Conservation (phyloP, 2,329 filamentous ascomycete species). For the Ceratocystis variospora region DNA sequence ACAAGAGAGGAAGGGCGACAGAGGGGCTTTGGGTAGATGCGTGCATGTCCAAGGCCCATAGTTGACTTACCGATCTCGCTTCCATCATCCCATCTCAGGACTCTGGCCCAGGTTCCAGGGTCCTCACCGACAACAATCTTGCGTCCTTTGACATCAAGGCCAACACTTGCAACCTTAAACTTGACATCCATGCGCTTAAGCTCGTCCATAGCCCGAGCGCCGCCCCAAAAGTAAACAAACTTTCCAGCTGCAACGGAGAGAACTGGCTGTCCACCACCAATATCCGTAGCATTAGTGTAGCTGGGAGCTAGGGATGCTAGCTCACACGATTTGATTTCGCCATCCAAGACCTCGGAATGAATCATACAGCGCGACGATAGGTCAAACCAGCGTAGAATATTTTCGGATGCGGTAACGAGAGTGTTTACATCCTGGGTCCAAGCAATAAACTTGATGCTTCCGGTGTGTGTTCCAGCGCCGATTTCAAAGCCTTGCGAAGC, state of each 20-base stretch:
- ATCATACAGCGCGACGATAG: constrained; percentile 62
- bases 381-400: constrained; percentile 90
- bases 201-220: constrained; percentile 50
- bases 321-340: constrained; percentile 83
- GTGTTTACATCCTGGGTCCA: constrained; percentile 85
- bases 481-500: constrained; percentile 68
- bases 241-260: constrained; percentile 90
- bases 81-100: constrained; percentile 77
- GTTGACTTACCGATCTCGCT: constrained; percentile 53
- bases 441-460: constrained; percentile 89
- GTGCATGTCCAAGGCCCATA: not conserved
- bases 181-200: constrained; percentile 69
- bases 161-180: constrained; percentile 83
- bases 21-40: not conserved
- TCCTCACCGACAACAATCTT: constrained; percentile 84
- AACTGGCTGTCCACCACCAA: constrained; percentile 55
- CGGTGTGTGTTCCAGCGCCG: constrained; percentile 66
- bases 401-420: constrained; percentile 82
- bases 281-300: constrained; percentile 45
- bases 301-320: constrained; percentile 55
- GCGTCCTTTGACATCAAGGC: constrained; percentile 65
- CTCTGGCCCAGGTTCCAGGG: constrained; percentile 89
- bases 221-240: constrained; percentile 83
- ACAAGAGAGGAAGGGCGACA: not conserved
- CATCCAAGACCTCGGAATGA: constrained; percentile 64